phyloP scores from a whole-genome alignment of 2,329 filamentous ascomycete species.

The Hypoxylon rubiginosum region DNA sequence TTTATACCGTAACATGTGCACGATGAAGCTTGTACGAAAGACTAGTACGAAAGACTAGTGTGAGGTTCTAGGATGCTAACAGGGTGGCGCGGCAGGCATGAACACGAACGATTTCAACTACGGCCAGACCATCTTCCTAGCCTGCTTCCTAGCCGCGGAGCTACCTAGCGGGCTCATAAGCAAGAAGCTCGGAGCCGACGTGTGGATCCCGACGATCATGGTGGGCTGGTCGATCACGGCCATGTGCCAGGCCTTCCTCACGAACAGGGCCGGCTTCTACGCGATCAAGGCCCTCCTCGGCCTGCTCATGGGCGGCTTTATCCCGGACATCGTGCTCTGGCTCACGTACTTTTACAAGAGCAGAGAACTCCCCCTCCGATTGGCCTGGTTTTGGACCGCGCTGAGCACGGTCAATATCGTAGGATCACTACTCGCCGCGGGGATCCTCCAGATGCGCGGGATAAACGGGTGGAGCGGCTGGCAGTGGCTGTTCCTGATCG shows the following conservation, averaged over 20 bases:
- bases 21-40: background rate
- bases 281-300: slow-evolving; percentile 57
- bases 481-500: slow-evolving; percentile 63
- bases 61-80: background rate
- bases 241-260: slow-evolving; percentile 52
- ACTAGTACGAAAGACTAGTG: background rate
- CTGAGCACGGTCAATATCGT: slow-evolving; percentile 69
- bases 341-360: slow-evolving; percentile 83
- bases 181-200: slow-evolving; percentile 64
- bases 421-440: slow-evolving; percentile 66
- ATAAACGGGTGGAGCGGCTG: slow-evolving; percentile 65
- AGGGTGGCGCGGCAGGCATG: slow-evolving; percentile 46
- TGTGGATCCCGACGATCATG: slow-evolving; percentile 64
- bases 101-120: slow-evolving; percentile 61
- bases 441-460: slow-evolving; percentile 65
- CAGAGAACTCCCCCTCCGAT: slow-evolving; percentile 74
- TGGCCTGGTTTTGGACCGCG: slow-evolving; percentile 79
- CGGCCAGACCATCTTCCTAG: slow-evolving; percentile 63
- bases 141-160: slow-evolving; percentile 65
- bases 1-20: background rate
- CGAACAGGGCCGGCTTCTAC: slow-evolving; percentile 50
- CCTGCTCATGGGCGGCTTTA: slow-evolving; percentile 71
- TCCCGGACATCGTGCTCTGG: slow-evolving; percentile 75
- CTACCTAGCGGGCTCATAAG: slow-evolving; percentile 66
- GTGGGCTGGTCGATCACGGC: slow-evolving; percentile 54